These are phyloP conservation scores for Lactarius trivialis DNA, from an alignment of 768 basidiomycete species.

Conservation along the genomic window DNA sequence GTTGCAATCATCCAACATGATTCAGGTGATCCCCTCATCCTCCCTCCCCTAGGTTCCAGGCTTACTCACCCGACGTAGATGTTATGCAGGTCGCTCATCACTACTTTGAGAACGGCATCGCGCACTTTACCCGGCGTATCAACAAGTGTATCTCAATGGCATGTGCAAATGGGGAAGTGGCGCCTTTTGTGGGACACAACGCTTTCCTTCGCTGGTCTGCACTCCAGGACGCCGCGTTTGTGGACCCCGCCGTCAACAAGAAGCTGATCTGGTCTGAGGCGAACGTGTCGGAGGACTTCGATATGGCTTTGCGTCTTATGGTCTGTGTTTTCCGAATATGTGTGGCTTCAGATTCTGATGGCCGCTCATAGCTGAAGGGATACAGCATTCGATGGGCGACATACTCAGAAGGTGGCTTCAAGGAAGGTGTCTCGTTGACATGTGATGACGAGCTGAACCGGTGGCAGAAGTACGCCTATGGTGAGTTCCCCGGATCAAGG, in stretches of 20 bases:
- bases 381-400: slow-evolving; percentile 83
- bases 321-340: slow-evolving; percentile 4
- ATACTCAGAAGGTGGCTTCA: slow-evolving; percentile 79
- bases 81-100: slow-evolving; percentile 88
- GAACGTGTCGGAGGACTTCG: slow-evolving; percentile 81
- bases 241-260: slow-evolving; percentile 56
- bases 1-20: slow-evolving; percentile 89
- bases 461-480: slow-evolving; percentile 88
- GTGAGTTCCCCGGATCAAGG: slow-evolving; percentile 30
- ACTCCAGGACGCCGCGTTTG: slow-evolving; percentile 76
- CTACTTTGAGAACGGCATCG: slow-evolving; percentile 87
- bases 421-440: slow-evolving; percentile 87
- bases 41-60: too few relatives aligned
- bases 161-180: slow-evolving; percentile 74
- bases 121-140: slow-evolving; percentile 83
- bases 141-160: slow-evolving; percentile 78
- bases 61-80: slow-evolving; percentile 34
- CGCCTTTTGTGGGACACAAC: slow-evolving; percentile 83
- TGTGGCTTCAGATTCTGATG: not conserved
- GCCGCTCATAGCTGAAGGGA: slow-evolving; percentile 37
- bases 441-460: slow-evolving; percentile 86
- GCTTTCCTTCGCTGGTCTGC: slow-evolving; percentile 89
- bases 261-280: slow-evolving; percentile 75
- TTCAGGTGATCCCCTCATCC: slow-evolving; percentile 42
- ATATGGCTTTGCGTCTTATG: slow-evolving; percentile 69